These are phyloP conservation scores for Rhododendron griersonianum DNA, from an alignment of 148 eudicot genomes.

Conservation along the genomic window DNA sequence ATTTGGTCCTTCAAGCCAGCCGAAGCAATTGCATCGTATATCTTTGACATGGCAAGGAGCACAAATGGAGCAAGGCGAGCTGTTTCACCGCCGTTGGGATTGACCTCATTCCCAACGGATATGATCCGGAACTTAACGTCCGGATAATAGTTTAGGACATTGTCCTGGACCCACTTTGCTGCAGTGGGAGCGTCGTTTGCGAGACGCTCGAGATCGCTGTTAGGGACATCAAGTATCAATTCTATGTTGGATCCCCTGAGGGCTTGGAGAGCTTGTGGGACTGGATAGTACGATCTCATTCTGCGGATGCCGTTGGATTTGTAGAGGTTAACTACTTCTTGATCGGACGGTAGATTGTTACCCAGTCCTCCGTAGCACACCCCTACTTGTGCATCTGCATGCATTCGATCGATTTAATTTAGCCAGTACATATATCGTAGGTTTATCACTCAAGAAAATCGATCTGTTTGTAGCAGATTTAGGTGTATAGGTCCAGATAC, in stretches of 20 bases:
- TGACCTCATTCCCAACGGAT: slow-evolving; percentile 49
- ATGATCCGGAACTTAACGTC: slow-evolving; percentile 29
- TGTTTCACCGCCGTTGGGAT: slow-evolving; percentile 10
- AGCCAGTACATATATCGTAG: neutral
- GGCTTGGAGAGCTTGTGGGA: slow-evolving; percentile 20
- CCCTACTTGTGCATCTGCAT: slow-evolving; percentile 15
- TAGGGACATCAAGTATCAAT: neutral
- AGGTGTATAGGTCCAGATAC: no score
- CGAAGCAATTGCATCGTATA: slow-evolving; percentile 25
- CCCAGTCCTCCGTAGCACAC: slow-evolving; percentile 31
- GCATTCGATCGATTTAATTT: neutral
- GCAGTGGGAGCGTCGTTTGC: slow-evolving; percentile 15
- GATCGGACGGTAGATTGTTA: slow-evolving; percentile 21
- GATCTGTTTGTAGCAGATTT: no score
- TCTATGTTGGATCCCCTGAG: slow-evolving; percentile 26
- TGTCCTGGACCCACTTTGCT: slow-evolving; percentile 32
- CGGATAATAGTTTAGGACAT: slow-evolving; percentile 20
- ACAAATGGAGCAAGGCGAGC: slow-evolving; percentile 20
- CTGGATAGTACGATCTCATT: slow-evolving; percentile 33
- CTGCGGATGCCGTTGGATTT: slow-evolving; percentile 23
- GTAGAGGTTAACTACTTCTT: slow-evolving; percentile 28
- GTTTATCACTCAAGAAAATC: no score
- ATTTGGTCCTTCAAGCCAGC: slow-evolving; percentile 21
- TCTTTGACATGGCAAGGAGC: slow-evolving; percentile 39
- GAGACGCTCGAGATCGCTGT: neutral